Base-by-base conservation (phyloP, 2,329 filamentous ascomycete species). In the Neocucurbitaria cava region DNA sequence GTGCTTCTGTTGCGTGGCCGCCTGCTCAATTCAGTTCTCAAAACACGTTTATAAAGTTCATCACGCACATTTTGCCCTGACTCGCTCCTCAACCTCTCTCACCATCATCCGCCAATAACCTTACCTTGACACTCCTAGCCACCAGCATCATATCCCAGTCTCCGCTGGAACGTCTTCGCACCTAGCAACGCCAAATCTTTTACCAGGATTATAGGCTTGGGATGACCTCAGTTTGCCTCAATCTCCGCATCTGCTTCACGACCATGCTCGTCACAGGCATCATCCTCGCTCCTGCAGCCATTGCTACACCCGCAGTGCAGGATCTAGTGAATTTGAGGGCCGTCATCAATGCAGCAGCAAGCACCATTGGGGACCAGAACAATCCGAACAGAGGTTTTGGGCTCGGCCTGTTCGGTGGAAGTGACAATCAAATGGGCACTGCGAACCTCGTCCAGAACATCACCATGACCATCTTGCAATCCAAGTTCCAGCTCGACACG, bases 391-490 rank as follows among this genome's bases (percentile, higher is more conserved):
- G 59, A 20, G 66, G 64, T 39, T 74, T 66, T 64, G 68, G 71
- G 1, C 61, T 66, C 42, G 55, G 59, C 9, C 31, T 61, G 3
- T 42, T 62, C 9, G 55, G 50, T 20, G 44, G 49, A 21, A 54
- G 45, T 35, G 59, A 54, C 21, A 23, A 23, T 24, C 56, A 59
- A 40, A 53, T 71, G 54, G 65, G 68, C 24, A 75, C 72, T 17
- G 71, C 70, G 2, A 65, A 74, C 47, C 57, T 73, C 15, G 53
- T 75, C 24, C 58, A 64, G 48, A 76, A 75, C 46, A 65, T 74
- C 45, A 75, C 70, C 7, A 65, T 47, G 8, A 68, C 67, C 6
- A 64, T 75, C 9, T 39, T 75, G 45, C 55, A 59, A 31, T 61
- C 62, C 4, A 74, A 74, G 48, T 74, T 61, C 11, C 63, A 70